Conservation (phyloP, 129 eudicot species). For the Flaveria linearis region DNA sequence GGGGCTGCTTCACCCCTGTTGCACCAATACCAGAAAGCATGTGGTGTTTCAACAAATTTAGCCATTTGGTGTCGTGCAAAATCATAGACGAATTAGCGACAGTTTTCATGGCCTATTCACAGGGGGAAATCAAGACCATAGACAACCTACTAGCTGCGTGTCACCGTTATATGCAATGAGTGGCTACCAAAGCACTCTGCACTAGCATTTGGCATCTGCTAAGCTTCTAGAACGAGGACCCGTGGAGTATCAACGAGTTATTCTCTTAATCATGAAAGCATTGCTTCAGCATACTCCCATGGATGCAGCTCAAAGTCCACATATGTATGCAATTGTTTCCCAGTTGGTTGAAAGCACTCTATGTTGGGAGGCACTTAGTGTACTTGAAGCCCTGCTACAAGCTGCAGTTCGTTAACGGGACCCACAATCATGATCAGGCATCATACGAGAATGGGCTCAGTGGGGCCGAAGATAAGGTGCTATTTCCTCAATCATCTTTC, state of each 20-base stretch:
- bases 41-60: conserved; percentile 72
- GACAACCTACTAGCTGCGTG: conserved; percentile 78
- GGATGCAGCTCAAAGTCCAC: conserved; percentile 98
- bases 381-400: conserved; percentile 95
- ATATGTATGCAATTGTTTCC: conserved; percentile 95
- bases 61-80: conserved; percentile 90
- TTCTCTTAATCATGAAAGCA: conserved; percentile 84
- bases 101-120: conserved; percentile 76
- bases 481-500: conserved; percentile 83
- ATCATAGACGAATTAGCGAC: conserved; percentile 78
- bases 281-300: conserved; percentile 93
- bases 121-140: conserved; percentile 73
- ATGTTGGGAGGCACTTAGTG: conserved; percentile 98
- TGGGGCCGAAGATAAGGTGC: conserved; percentile 72
- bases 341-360: conserved; percentile 96
- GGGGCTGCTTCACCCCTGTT: conserved; percentile 64
- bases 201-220: conserved; percentile 79
- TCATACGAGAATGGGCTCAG: conserved; percentile 63
- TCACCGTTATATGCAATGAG: conserved; percentile 86
- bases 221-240: conserved; percentile 92
- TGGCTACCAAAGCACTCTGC: conserved; percentile 98
- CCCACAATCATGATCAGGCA: conserved; percentile 61
- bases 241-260: conserved; percentile 84
- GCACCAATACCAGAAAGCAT: conserved; percentile 75
- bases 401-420: conserved; percentile 85